Base-by-base conservation (phyloP, 1,284 basidiomycete species). In the Rhodotorula sp. region DNA sequence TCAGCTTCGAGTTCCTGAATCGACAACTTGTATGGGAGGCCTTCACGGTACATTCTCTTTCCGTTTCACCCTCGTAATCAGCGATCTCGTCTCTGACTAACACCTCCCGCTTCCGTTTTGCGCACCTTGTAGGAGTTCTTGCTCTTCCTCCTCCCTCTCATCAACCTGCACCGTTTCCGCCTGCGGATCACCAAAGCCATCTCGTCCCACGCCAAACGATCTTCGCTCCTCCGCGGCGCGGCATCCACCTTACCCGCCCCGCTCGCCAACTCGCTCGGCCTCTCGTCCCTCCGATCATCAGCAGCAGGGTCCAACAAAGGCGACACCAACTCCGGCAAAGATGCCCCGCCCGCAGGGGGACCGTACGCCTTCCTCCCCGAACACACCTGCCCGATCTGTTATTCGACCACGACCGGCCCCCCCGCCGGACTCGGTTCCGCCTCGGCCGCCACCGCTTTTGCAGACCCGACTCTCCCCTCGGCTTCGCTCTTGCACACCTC, bases 21-120 rank as follows among this genome's bases (percentile, higher is more conserved):
- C 89, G 96, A 67, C 96, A 99, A 81, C 91, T 99, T 85, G 95
- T 99, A 64, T 99, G 96, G 96, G 91, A 95, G 79, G 91, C 93
- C 1, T 95, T 99, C 80, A 99, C 95, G 49, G 78, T 78, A 14
- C 24, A 60, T 61, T 26, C 22, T 15, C n/a, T 58, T 24, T 15
- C 29, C 37, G 8, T 51, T 22, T 44, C 55, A 48, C 18, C n/a
- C 45, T 20, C 45, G 30, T 1, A 4, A 26, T 53, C 8, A 17
- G 10, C 29, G 37, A 1, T 15, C 48, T n/a, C 20, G 8, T 17
- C 18, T 3, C 62, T 65, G 45, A 61, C 17, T 15, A 33, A 33
- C 33, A 33, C 4, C 7, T 33, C 33, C 33, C 33, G 33, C 33
- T 33, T 33, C 33, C 7, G 33, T 4, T 33, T 33, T 33, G 33